Conservation (phyloP, 257 asterid species). For the Capsicum chinense region DNA sequence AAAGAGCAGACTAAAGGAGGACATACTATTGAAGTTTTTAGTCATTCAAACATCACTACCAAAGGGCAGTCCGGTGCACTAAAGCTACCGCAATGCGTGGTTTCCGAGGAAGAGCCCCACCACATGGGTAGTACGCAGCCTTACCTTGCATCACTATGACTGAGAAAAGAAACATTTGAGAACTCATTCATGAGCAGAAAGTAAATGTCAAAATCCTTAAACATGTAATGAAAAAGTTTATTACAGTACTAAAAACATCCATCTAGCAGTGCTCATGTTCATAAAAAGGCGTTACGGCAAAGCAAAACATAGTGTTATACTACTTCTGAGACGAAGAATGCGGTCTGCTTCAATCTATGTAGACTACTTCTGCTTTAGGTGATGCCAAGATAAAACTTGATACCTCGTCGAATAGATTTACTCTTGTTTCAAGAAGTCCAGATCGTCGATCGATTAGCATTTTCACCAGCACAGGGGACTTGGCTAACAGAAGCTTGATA, state of each 20-base stretch:
- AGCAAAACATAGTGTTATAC: background rate
- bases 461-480: background rate
- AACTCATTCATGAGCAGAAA: background rate
- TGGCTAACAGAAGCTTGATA: conserved; percentile 19
- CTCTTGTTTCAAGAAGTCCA: background rate
- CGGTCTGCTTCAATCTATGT: background rate
- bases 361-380: conserved; percentile 3
- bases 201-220: background rate
- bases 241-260: background rate
- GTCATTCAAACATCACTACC: no score
- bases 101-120: no score
- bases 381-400: background rate
- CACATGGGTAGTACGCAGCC: no score
- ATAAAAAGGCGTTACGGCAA: background rate
- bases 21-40: no score
- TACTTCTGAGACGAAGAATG: background rate
- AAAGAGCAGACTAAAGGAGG: no score
- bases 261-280: background rate
- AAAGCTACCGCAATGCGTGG: no score
- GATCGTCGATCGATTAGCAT: background rate
- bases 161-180: background rate
- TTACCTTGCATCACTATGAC: no score
- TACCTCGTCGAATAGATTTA: background rate
- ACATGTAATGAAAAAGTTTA: background rate
- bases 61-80: no score